Evolutionary conservation across 129 eudicot species (phyloP), one percentile per base, ranked within the genome.

Genomic region (Calendula officinalis): DNA sequence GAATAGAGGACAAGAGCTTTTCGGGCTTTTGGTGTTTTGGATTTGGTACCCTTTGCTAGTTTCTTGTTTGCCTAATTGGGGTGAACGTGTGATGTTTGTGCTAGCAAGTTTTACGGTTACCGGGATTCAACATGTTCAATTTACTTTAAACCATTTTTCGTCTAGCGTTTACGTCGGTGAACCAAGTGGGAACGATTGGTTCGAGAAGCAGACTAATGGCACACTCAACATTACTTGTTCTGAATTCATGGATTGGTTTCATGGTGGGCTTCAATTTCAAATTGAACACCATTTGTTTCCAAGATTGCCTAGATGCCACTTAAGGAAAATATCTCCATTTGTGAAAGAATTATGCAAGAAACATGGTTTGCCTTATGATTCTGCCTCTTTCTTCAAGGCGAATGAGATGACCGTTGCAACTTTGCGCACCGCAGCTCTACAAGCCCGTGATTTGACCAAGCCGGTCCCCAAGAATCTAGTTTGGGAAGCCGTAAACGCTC

Each of bases 391-490:
- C 44, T 7, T 11, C 3, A 36, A 56, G 45, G 62, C 62, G 22
- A 56, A 56, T 34, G 62, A 56, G 62, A 56, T 14, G 62, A 56
- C 62, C 10, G 32, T 56, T 36, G 62, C 62, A 56, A 56, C 62
- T 37, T 35, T 56, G 45, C 62, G 62, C 44, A 56, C 30, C 13
- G 62, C 44, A 14, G 62, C 62, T 34, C 15, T 56, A 56, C 62
- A 56, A 56, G 62, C 62, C 9, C 62, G 62, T 56, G 62, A 56
- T 6, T 56, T 56, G 62, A 56, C 62, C 62, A 56, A 56, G 62
- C 62, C 62, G 22, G 62, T 56, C 62, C 62, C 62, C 6, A 56
- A 56, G 62, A 56, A 56, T 56, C 62, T 56, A 37, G 62, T 56
- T 0, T 56, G 62, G 62, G 62, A 56, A 36, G 62, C 62, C 30